A percentile compares a stretch with the other conserved stretches of the same genome.
phyloP scores from a whole-genome alignment of 73 alveolate species.

The Paramecium primaurelia region DNA sequence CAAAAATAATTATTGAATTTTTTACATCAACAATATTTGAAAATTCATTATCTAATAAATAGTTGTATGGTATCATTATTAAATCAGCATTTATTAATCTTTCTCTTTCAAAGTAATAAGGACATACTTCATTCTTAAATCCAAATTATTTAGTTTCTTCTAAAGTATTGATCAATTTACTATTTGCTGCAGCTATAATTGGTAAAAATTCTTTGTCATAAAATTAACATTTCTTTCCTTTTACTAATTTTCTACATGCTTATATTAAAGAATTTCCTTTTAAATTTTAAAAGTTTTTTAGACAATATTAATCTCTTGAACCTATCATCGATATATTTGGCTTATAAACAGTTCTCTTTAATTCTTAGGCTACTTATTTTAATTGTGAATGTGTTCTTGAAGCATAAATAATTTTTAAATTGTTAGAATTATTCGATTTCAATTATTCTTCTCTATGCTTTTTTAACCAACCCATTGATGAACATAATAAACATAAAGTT shows the following conservation, averaged over 20 bases:
- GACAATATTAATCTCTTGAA: constrained; percentile 82
- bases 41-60: constrained; percentile 36
- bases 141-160: constrained; percentile 74
- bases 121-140: constrained; percentile 65
- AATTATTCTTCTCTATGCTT: not conserved
- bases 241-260: constrained; percentile 17
- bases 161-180: constrained; percentile 4
- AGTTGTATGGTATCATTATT: constrained; percentile 75
- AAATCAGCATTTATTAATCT: constrained; percentile 68
- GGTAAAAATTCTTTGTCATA: not conserved
- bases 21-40: not conserved
- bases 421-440: constrained; percentile 16
- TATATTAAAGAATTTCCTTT: constrained; percentile 8
- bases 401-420: constrained; percentile 74
- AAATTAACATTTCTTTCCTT: not conserved
- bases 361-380: constrained; percentile 74
- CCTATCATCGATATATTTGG: constrained; percentile 74
- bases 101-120: constrained; percentile 73
- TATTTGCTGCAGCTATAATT: not conserved
- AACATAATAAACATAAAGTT: constrained; percentile 85
- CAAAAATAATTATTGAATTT: constrained; percentile 50
- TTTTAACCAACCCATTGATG: constrained; percentile 70
- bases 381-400: constrained; percentile 88
- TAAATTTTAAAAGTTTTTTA: constrained; percentile 36
- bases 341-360: constrained; percentile 73